Evolutionary conservation across 2,329 filamentous ascomycete species (phyloP), one percentile per base, ranked within the genome.

Genomic region (Colletotrichum gigasporum): DNA sequence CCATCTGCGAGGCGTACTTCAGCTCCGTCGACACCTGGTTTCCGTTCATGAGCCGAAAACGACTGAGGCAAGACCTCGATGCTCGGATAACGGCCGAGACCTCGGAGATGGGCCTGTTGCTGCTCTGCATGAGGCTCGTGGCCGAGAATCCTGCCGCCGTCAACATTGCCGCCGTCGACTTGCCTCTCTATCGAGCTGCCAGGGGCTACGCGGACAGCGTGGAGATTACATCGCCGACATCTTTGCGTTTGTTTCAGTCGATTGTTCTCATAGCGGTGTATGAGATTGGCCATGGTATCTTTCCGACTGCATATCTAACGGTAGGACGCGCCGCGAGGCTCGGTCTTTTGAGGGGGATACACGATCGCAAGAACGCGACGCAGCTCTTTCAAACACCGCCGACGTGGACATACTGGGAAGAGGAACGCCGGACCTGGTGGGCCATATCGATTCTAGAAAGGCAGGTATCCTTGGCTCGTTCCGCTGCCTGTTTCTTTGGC

Each of bases 271-370:
- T 76, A 7, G 67, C 73, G 2, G 18, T 72, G 1, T 78, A 76
- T 59, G 75, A 78, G 67, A 67, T 76, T n/a, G 71, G 72, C 2
- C 75, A 78, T 39, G 74, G 69, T 9, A 71, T 78, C 34, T 75
- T 74, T 22, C 75, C 76, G 1, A 70, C 73, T 2, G 75, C 71
- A 0, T 78, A 73, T 45, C 52, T 76, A 24, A 71, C 69, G 1
- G 60, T 72, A 9, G 72, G 75, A 5, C 63, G 58, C 9, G 68
- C 69, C 2, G 68, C 70, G 2, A 37, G 69, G 20, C 62, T 70
- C 1, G 65, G 58, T 3, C 44, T 64, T 5, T 24, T 70, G n/a
- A 68, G 68, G 52, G 68, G 68, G 6, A 34, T 69, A 2, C 70
- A 72, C 37, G 72, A 74, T 60, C 68, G 71, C 6, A 63, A 69